phyloP scores from a whole-genome alignment of 2,329 filamentous ascomycete genomes.

The Neoscytalidium dimidiatum region DNA sequence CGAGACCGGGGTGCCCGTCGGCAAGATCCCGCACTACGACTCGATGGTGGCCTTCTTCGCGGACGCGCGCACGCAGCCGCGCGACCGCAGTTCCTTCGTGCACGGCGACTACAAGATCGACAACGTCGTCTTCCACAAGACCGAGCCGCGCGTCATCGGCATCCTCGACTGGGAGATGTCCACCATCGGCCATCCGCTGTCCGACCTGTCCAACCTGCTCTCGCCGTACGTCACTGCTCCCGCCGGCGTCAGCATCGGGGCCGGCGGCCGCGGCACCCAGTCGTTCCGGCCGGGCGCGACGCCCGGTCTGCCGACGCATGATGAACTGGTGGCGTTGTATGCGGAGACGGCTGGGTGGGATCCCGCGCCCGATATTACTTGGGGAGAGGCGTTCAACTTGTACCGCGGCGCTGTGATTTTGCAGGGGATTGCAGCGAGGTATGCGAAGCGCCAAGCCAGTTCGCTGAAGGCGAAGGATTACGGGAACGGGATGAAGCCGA shows the following conservation, averaged over 20 bases:
- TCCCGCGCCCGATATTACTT: conserved; percentile 60
- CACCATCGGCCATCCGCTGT: conserved; percentile 93
- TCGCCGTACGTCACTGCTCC: conserved; percentile 46
- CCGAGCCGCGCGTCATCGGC: conserved; percentile 83
- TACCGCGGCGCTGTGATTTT: conserved; percentile 63
- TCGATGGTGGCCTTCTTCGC: conserved; percentile 79
- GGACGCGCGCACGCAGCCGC: conserved; percentile 68
- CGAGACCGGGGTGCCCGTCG: conserved; percentile 75
- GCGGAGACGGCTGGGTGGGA: conserved; percentile 70
- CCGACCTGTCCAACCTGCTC: conserved; percentile 81
- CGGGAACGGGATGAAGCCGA: conserved; percentile 66
- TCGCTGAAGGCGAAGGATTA: conserved; percentile 78
- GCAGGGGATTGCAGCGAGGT: conserved; percentile 92
- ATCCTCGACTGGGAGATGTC: conserved; percentile 99
- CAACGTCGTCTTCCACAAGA: conserved; percentile 74
- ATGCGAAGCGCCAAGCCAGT: conserved; percentile 84
- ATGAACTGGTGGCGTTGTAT: conserved; percentile 68
- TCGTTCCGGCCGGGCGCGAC: conserved; percentile 65
- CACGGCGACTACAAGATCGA: conserved; percentile 94
- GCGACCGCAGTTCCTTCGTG: conserved; percentile 76
- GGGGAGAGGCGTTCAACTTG: conserved; percentile 65
- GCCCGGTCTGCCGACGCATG: conserved; percentile 65
- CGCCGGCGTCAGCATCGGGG: conserved; percentile 37
- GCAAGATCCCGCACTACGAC: conserved; percentile 79
- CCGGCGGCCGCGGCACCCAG: conserved; percentile 33